These are phyloP conservation scores for Erodium moschatum DNA, from an alignment of 441 rosid genomes.

Conservation along the genomic window DNA sequence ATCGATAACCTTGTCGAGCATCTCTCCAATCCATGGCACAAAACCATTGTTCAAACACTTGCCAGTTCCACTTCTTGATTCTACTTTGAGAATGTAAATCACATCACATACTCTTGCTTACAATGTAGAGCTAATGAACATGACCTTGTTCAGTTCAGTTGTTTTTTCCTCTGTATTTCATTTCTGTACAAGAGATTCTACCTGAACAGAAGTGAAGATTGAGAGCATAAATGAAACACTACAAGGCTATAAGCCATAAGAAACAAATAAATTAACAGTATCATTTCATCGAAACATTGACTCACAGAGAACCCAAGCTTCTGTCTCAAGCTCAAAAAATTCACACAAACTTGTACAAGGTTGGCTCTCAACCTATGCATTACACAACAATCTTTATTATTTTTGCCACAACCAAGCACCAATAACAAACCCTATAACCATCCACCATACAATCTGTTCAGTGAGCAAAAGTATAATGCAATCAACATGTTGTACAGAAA, in stretches of 20 bases:
- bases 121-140: background rate
- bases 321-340: background rate
- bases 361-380: background rate
- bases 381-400: constrained; percentile 14
- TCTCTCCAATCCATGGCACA: constrained; percentile 86
- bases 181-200: too few species aligned
- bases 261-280: background rate
- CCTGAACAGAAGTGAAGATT: too few species aligned
- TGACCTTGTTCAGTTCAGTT: background rate
- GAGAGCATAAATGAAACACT: too few species aligned
- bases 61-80: constrained; percentile 38
- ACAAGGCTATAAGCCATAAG: too few species aligned
- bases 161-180: background rate
- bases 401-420: constrained; percentile 3
- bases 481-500: constrained; percentile 28
- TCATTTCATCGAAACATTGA: background rate
- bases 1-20: constrained; percentile 78
- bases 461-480: constrained; percentile 19
- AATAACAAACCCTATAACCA: constrained; percentile 11
- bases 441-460: constrained; percentile 14
- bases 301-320: background rate
- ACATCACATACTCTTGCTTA: background rate
- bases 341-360: background rate
- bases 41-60: constrained; percentile 68
- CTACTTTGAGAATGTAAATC: background rate